These are phyloP conservation scores for Rheum nobile DNA, from an alignment of 148 eudicot species.

Conservation along the genomic window DNA sequence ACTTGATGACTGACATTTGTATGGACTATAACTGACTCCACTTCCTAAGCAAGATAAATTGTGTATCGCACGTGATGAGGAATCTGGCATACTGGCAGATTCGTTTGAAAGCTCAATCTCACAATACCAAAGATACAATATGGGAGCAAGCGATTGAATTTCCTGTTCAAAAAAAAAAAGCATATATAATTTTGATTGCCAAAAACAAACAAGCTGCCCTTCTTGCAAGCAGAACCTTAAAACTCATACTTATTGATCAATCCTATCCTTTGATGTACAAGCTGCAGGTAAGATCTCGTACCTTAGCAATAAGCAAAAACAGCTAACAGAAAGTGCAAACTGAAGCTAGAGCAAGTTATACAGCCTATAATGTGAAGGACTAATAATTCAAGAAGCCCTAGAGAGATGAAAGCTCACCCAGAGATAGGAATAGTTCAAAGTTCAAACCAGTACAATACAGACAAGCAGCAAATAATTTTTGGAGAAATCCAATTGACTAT, in stretches of 20 bases:
- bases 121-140: slow-evolving; percentile 73
- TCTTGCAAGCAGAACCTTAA: not conserved
- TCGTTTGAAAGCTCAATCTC: slow-evolving; percentile 53
- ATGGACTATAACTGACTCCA: slow-evolving; percentile 62
- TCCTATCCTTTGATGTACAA: not conserved
- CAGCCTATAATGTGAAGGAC: not conserved
- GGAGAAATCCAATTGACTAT: not conserved
- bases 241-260: not conserved
- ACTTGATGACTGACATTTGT: slow-evolving; percentile 55
- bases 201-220: not conserved
- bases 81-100: slow-evolving; percentile 31
- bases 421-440: not conserved
- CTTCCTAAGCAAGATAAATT: slow-evolving; percentile 77
- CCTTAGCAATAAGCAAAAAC: not conserved
- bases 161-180: slow-evolving; percentile 36
- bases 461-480: not conserved
- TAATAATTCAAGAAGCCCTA: not conserved
- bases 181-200: not conserved
- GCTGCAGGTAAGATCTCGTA: not conserved
- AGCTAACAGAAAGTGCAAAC: not conserved
- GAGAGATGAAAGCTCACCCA: not conserved
- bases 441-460: not conserved
- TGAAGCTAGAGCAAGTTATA: not conserved
- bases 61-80: slow-evolving; percentile 54
- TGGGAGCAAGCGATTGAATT: slow-evolving; percentile 32